Base-by-base conservation (phyloP, 306 rosid genomes). In the Adenanthera pavonina region DNA sequence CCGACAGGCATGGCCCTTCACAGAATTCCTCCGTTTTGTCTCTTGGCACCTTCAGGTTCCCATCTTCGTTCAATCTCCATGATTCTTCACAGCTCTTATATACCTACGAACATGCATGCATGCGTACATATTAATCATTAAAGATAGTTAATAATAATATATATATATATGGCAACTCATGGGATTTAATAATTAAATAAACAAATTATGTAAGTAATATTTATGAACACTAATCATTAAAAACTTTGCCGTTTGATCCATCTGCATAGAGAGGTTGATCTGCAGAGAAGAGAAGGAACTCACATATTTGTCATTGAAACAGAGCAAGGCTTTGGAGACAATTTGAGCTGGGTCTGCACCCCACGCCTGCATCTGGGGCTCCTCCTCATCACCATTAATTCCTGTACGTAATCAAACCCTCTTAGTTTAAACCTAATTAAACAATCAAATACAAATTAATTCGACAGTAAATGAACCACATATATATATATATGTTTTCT, bases 261-360 rank as follows among this genome's bases (percentile, higher is more conserved):
- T 25, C 30, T 25, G 30, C 30, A 25, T 25, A 25, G 30, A 25
- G 30, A 25, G 30, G 30, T 25, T 25, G 30, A 25, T 25, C 30
- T 25, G 30, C 1, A 46, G 52, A 59, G 66, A 16, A 30, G 33
- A 10, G 43, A n/a, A 61, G 33, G 3, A 15, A 14, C 91, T 82
- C 81, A 95, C 99, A 82, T 92, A 77, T 87, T 87, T 90, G 68
- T 93, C 88, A 75, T 89, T 87, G 89, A 95, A 95, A 81, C 99
- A 93, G 0, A 87, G 91, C 85, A 95, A 85, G 25, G 99, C 99
- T 65, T 86, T 90, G 83, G 94, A 78, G 43, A 89, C 82, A 51
- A 95, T 83, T 84, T 88, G 87, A 81, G 92, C 13, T 9, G 97
- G 94, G 59, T 92, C 94, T n/a, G 74, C 80, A 59, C 3, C 66